A percentile compares a stretch with the other conserved stretches of the same genome.
These are phyloP conservation scores for Cytospora mali DNA, from an alignment of 2,329 filamentous ascomycete genomes.

Conservation along the genomic window DNA sequence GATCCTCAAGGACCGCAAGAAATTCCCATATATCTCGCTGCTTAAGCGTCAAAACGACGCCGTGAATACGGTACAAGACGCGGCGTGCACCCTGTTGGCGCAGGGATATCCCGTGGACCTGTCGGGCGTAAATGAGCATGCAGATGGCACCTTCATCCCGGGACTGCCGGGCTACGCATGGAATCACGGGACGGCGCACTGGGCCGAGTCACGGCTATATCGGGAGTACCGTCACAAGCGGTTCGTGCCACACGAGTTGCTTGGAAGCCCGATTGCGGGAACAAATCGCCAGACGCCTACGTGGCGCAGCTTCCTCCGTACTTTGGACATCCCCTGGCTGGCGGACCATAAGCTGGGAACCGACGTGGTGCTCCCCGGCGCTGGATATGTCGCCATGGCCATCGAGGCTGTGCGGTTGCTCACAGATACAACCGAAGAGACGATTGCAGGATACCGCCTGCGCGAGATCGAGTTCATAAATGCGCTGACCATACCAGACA, in stretches of 20 bases:
- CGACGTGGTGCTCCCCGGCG: conserved; percentile 30
- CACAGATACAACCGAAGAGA: conserved; percentile 37
- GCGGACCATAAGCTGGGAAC: conserved; percentile 29
- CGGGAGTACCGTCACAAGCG: conserved; percentile 39
- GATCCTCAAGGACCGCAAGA: conserved; percentile 27
- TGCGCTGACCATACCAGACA: background rate
- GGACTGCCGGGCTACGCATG: conserved; percentile 26
- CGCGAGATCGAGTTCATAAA: background rate
- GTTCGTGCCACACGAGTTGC: conserved; percentile 43
- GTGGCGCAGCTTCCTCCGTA: conserved; percentile 36
- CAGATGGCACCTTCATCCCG: conserved; percentile 28
- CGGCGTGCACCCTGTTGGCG: background rate
- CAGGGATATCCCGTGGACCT: background rate
- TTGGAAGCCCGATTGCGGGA: conserved; percentile 39
- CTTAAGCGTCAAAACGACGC: background rate
- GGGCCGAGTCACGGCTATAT: conserved; percentile 23
- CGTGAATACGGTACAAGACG: background rate
- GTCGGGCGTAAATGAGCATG: background rate
- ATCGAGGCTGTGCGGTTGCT: conserved; percentile 35
- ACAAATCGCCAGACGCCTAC: conserved; percentile 36
- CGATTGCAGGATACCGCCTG: background rate
- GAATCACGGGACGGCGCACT: conserved; percentile 21
- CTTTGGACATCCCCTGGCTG: conserved; percentile 1
- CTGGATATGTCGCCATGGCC: conserved; percentile 26
- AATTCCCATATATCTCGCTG: background rate